A percentile compares a stretch with the other conserved stretches of the same genome.
Evolutionary conservation across 345 rosid genomes (phyloP).

Genomic region (Dovyalis caffra): DNA sequence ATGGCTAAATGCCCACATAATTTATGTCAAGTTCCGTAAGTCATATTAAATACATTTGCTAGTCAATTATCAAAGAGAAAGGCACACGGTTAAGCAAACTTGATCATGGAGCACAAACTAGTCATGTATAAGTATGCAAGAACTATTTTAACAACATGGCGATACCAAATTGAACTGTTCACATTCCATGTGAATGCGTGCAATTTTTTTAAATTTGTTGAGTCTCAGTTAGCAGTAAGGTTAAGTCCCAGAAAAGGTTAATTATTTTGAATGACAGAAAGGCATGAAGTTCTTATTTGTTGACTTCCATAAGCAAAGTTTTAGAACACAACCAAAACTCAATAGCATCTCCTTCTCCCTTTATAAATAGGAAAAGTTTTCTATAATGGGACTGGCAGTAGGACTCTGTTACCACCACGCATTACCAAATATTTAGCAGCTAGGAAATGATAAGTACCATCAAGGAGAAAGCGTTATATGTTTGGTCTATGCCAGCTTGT

Average conservation of each 20-base stretch:
- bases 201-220: background rate
- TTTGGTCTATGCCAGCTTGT: background rate
- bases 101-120: background rate
- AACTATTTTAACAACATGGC: background rate
- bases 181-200: background rate
- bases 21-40: background rate
- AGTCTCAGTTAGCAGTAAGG: background rate
- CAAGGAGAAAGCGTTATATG: background rate
- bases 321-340: background rate
- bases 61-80: background rate
- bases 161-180: background rate
- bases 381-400: background rate
- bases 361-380: background rate
- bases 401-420: background rate
- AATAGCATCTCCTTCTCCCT: background rate
- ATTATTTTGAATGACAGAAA: background rate
- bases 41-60: background rate
- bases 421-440: background rate
- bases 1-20: background rate
- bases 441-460: background rate
- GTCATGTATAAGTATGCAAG: background rate
- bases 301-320: background rate
- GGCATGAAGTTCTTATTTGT: background rate
- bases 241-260: background rate
- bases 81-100: background rate